Evolutionary conservation across 129 eudicot genomes (phyloP).

Genomic region (Flaveria brownii): DNA sequence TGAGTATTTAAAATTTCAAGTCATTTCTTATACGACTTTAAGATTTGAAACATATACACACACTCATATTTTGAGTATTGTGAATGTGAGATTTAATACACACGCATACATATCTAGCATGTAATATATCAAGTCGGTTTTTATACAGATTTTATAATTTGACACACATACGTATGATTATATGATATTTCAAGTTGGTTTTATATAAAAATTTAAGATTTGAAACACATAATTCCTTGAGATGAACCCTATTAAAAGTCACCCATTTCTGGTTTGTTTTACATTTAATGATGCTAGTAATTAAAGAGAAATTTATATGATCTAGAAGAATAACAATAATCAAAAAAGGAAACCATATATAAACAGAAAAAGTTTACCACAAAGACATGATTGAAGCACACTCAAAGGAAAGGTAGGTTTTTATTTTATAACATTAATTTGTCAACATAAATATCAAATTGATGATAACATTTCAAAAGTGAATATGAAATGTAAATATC

Average conservation of each 20-base stretch:
- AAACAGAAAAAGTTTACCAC: neutral
- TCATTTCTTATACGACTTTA: no score
- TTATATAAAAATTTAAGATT: neutral
- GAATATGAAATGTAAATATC: neutral
- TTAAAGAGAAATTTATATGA: neutral
- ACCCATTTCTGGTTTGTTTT: neutral
- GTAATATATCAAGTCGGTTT: no score
- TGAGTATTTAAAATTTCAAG: no score
- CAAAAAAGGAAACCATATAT: neutral
- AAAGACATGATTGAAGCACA: neutral
- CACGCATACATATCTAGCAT: no score
- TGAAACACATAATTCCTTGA: neutral
- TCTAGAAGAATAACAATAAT: neutral
- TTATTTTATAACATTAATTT: neutral
- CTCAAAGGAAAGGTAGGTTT: neutral
- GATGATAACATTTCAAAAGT: constrained; percentile 15
- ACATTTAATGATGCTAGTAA: neutral
- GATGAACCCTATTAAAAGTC: neutral
- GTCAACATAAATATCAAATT: constrained; percentile 6
- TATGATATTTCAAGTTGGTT: neutral
- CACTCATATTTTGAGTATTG: no score
- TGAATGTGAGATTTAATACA: no score
- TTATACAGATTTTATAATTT: no score
- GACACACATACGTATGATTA: no score
- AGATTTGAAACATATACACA: no score